Base-by-base conservation (phyloP, 306 rosid genomes). In the Biancaea sappan region DNA sequence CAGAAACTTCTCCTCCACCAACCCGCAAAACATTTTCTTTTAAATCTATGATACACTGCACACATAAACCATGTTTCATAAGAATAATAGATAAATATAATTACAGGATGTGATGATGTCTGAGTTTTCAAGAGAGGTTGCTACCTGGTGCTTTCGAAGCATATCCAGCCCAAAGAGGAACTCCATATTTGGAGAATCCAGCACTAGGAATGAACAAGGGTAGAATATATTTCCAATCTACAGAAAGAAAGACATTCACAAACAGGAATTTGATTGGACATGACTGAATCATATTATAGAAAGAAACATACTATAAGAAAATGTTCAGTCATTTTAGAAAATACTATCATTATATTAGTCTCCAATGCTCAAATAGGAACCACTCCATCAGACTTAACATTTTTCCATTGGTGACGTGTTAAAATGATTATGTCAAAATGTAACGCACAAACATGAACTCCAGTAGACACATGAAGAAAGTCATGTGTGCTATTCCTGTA, bases 111-210 rank as follows among this genome's bases (percentile, higher is more conserved):
- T 41, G 46, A 48, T 37, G 24, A 24, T 66, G 50, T 52, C 34
- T 29, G 52, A 48, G 21, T 19, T 76, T 57, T 38, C 24, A 46
- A 78, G 26, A 4, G 19, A 35, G 80, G 43, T 58, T 14, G 66
- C 73, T 84, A 92, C 99, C 99, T 94, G 98, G 82, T 94, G 98
- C 85, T 94, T 94, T 29, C 96, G 86, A 66, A 94, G 98, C 99
- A 94, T 94, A 82, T 94, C 99, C 80, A 94, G 75, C 62, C 98
- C 98, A 74, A 95, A 95, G 69, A 92, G 96, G 73, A 95, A 95
- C 71, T 95, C 99, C 93, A 95, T 95, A 77, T 92, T 92, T 53
- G 97, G 88, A 72, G 96, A 72, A 82, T 95, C 99, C 52, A 94
- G 81, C 57, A 94, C 99, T 59, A 86, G 25, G 73, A 94, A 94